Evolutionary conservation across 2,329 filamentous ascomycete genomes (phyloP).

Genomic region (Epichloe uncinata): DNA sequence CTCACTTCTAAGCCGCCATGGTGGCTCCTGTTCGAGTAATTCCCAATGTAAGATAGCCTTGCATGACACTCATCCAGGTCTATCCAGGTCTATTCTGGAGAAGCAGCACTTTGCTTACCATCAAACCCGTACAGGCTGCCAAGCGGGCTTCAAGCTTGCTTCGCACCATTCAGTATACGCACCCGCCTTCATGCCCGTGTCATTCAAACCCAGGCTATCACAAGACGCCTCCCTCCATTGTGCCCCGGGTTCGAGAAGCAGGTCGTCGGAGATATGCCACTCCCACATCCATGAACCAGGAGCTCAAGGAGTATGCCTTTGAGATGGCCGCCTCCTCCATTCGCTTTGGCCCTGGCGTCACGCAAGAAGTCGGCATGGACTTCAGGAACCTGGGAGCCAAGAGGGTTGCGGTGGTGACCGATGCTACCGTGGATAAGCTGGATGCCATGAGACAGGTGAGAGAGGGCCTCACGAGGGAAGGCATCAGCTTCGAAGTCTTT

Average conservation of each 20-base stretch:
- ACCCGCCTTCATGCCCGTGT: slow-evolving; percentile 80
- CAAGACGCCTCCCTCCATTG: slow-evolving; percentile 46
- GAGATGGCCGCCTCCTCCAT: slow-evolving; percentile 96
- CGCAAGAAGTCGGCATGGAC: slow-evolving; percentile 96
- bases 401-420: slow-evolving; percentile 85
- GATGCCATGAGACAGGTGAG: slow-evolving; percentile 83
- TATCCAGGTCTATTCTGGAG: too few species aligned
- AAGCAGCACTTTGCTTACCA: not conserved
- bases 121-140: slow-evolving; percentile 31
- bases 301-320: slow-evolving; percentile 90
- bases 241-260: slow-evolving; percentile 28
- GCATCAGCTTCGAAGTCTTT: slow-evolving; percentile 69
- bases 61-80: not conserved
- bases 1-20: slow-evolving; percentile 9
- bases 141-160: slow-evolving; percentile 59
- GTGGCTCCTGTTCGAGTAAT: slow-evolving; percentile 18
- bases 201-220: slow-evolving; percentile 80
- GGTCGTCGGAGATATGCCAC: slow-evolving; percentile 51
- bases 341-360: slow-evolving; percentile 83
- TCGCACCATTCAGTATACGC: slow-evolving; percentile 80
- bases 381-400: slow-evolving; percentile 80
- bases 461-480: slow-evolving; percentile 65
- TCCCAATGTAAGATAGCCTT: slow-evolving; percentile 19
- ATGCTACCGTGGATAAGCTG: slow-evolving; percentile 65
- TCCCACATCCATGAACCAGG: slow-evolving; percentile 39